These are phyloP conservation scores for Aureobasidium sp. DNA, from an alignment of 2,329 filamentous ascomycete species.

Conservation along the genomic window DNA sequence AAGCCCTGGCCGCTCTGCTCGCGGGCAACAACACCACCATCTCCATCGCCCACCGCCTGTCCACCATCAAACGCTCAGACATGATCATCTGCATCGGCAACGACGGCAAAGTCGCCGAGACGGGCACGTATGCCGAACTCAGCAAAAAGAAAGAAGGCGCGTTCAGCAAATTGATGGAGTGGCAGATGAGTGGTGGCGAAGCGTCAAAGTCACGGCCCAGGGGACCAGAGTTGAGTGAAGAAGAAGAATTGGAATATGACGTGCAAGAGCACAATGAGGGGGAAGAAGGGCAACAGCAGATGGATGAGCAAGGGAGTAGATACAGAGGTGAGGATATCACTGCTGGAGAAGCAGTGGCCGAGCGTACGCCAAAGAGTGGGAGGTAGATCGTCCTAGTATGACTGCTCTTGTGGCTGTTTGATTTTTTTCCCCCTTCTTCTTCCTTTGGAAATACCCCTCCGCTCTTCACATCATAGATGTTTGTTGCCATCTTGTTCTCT, in stretches of 20 bases:
- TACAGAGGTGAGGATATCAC: slow-evolving; percentile 18
- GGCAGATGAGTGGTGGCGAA: slow-evolving; percentile 90
- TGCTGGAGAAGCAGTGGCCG: slow-evolving; percentile 12
- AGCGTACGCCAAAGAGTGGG: slow-evolving; percentile 1
- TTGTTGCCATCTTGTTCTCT: not conserved
- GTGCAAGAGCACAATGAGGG: not conserved
- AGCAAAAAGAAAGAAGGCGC: slow-evolving; percentile 68
- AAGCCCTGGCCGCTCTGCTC: slow-evolving; percentile 73
- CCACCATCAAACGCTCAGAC: slow-evolving; percentile 93
- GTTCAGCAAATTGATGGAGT: slow-evolving; percentile 96
- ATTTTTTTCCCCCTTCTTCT: not conserved
- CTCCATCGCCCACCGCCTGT: slow-evolving; percentile 90
- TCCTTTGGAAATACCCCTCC: not conserved
- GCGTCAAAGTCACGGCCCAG: slow-evolving; percentile 21
- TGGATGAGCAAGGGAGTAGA: slow-evolving; percentile 11
- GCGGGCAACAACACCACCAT: slow-evolving; percentile 91
- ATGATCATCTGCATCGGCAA: slow-evolving; percentile 84
- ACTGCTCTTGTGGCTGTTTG: not conserved
- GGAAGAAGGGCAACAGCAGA: slow-evolving; percentile 4
- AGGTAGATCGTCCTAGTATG: too few relatives aligned
- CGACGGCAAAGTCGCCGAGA: slow-evolving; percentile 85
- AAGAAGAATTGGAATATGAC: slow-evolving; percentile 11
- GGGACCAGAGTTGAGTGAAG: slow-evolving; percentile 18
- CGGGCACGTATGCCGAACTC: slow-evolving; percentile 74
- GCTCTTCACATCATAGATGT: not conserved